Conservation (phyloP, 2,329 filamentous ascomycete genomes). For the Sporothrix variecibatus region DNA sequence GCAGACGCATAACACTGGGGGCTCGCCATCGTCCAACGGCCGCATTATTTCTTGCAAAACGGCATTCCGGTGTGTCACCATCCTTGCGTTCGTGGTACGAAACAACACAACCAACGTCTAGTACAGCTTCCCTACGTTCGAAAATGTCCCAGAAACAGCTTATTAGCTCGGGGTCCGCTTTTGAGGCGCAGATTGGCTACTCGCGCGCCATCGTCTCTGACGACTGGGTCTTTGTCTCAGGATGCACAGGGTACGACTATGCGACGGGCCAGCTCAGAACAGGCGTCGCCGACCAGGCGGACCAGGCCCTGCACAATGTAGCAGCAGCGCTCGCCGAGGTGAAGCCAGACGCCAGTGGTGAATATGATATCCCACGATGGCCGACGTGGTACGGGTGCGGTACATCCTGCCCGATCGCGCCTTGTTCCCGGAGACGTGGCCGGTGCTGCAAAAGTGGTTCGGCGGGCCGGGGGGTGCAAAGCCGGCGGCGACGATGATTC, state of each 20-base stretch:
- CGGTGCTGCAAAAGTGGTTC: conserved; percentile 52
- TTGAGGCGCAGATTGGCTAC: conserved; percentile 57
- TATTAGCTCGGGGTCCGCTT: conserved; percentile 53
- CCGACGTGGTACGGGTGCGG: conserved; percentile 53
- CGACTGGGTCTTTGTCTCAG: conserved; percentile 56
- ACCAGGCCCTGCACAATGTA: conserved; percentile 54
- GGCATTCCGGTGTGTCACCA: conserved; percentile 9
- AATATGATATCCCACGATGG: conserved; percentile 35
- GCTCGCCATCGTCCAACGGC: conserved; percentile 8
- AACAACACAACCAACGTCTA: background rate
- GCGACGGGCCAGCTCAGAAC: conserved; percentile 44
- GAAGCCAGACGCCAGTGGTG: conserved; percentile 35
- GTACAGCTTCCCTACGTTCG: background rate
- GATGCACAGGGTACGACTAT: conserved; percentile 57
- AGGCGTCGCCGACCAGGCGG: conserved; percentile 50
- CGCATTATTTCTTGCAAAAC: conserved; percentile 15
- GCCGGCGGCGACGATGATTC: conserved; percentile 57
- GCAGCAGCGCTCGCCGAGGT: conserved; percentile 48
- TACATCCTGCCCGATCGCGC: conserved; percentile 53
- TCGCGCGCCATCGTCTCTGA: conserved; percentile 55
- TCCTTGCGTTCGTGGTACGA: background rate
- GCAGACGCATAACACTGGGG: background rate
- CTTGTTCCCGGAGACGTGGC: conserved; percentile 53
- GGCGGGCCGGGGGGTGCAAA: conserved; percentile 49
- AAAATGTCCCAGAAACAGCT: conserved; percentile 25